Percentiles rank a stretch among this genome's conserved stretches.
Conservation (phyloP, 1,284 basidiomycete species). For the Tilletiaria anomala region DNA sequence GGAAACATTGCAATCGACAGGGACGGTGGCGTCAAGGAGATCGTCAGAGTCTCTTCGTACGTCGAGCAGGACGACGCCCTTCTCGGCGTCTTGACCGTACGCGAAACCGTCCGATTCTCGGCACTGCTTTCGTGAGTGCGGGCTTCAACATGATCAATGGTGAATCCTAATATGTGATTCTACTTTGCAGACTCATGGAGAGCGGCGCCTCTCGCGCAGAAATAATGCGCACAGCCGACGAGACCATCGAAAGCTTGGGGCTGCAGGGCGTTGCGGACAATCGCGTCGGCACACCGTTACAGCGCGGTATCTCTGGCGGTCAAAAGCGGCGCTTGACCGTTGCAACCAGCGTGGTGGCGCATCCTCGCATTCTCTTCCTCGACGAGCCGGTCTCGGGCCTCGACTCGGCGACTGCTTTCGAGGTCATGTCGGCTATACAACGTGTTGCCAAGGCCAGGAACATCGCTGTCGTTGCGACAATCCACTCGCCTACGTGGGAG, state of each 20-base stretch:
- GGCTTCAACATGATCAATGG: too few species aligned
- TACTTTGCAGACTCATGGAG: too few species aligned
- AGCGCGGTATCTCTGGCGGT: slow-evolving; percentile 41
- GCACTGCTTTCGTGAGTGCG: slow-evolving; percentile 32
- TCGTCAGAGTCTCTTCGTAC: slow-evolving; percentile 20
- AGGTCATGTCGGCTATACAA: slow-evolving; percentile 34
- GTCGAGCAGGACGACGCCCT: slow-evolving; percentile 42
- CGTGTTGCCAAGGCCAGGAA: slow-evolving; percentile 17
- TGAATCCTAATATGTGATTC: too few species aligned
- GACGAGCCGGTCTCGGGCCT: slow-evolving; percentile 42
- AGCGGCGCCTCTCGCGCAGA: not conserved
- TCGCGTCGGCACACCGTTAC: slow-evolving; percentile 41
- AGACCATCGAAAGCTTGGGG: slow-evolving; percentile 32
- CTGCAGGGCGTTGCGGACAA: slow-evolving; percentile 23
- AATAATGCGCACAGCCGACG: slow-evolving; percentile 8
- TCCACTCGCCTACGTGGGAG: slow-evolving; percentile 40
- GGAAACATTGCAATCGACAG: too few species aligned
- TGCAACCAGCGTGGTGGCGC: slow-evolving; percentile 38
- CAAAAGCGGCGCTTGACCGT: slow-evolving; percentile 40
- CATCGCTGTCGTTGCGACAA: slow-evolving; percentile 37
- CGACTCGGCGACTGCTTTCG: slow-evolving; percentile 22
- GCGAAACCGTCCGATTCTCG: slow-evolving; percentile 39
- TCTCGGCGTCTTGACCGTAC: slow-evolving; percentile 40
- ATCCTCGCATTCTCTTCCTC: slow-evolving; percentile 40
- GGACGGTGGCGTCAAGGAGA: too few species aligned